Conservation (phyloP, 768 basidiomycete species). For the Trametes meyenii region DNA sequence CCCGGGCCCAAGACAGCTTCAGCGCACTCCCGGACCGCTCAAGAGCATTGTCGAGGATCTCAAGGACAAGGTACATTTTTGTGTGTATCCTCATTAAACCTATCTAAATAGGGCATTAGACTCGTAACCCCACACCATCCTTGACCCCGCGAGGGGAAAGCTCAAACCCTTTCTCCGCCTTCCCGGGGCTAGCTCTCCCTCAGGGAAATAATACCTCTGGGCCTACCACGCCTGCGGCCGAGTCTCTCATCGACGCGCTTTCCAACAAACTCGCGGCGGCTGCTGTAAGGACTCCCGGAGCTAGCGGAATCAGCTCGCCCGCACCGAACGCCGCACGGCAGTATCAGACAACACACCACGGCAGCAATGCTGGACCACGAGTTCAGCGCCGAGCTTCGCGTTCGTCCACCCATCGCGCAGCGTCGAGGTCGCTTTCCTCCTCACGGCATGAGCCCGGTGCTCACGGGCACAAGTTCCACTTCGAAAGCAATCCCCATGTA, state of each 20-base stretch:
- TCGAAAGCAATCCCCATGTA: constrained; percentile 61
- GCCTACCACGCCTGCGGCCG: constrained; percentile 14
- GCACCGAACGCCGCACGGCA: constrained; percentile 16
- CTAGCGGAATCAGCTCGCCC: constrained; percentile 5
- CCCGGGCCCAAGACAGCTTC: constrained; percentile 15
- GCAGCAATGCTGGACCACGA: constrained; percentile 27
- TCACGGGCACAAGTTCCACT: constrained; percentile 42
- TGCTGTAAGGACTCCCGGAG: constrained; percentile 22
- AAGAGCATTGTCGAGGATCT: constrained; percentile 83
- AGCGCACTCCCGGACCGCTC: constrained; percentile 42
- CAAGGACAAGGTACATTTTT: constrained; percentile 55
- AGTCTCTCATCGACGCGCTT: constrained; percentile 31
- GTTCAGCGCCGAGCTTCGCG: constrained; percentile 31
- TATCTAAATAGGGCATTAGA: constrained; percentile 19
- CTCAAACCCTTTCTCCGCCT: constrained; percentile 59
- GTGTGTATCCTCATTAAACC: background rate
- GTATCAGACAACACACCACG: constrained; percentile 50
- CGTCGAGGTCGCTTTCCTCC: constrained; percentile 29
- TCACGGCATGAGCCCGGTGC: constrained; percentile 47
- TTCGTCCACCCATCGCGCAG: constrained; percentile 17
- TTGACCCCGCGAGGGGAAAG: constrained; percentile 46
- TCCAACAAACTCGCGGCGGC: constrained; percentile 12
- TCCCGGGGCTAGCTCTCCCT: constrained; percentile 28
- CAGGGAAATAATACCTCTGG: constrained; percentile 11
- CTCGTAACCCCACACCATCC: constrained; percentile 46